These are phyloP conservation scores for Gelatoporia subvermispora DNA, from an alignment of 768 basidiomycete species.

Conservation along the genomic window DNA sequence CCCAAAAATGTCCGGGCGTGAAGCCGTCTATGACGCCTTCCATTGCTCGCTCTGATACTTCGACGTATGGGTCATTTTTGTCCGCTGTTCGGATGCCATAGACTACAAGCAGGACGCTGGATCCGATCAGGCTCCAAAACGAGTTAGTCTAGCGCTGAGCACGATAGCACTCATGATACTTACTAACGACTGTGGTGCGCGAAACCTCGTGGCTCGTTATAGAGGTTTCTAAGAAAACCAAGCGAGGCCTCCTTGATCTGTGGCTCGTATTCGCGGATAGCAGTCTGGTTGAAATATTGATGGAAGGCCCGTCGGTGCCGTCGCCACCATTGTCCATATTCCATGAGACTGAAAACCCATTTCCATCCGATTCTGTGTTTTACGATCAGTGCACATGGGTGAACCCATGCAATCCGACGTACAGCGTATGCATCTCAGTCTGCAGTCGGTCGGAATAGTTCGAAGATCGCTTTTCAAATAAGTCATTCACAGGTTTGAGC, in stretches of 20 bases:
- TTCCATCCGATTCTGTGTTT: conserved; percentile 36
- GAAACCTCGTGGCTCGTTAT: conserved; percentile 16
- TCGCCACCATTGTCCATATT: conserved; percentile 9
- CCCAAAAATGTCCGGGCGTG: conserved; percentile 22
- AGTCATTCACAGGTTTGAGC: conserved; percentile 15
- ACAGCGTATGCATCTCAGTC: too few relatives aligned
- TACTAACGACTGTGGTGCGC: conserved; percentile 17
- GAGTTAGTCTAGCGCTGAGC: too few relatives aligned
- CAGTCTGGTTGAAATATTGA: conserved; percentile 9
- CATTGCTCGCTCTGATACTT: neutral
- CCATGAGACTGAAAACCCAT: conserved; percentile 32
- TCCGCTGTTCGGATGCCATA: conserved; percentile 35
- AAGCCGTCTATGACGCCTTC: conserved; percentile 6
- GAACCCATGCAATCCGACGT: too few relatives aligned
- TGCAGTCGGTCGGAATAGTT: conserved; percentile 21
- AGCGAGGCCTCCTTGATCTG: conserved; percentile 24
- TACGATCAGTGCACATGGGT: too few relatives aligned
- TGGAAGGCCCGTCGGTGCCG: conserved; percentile 9
- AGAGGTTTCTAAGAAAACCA: conserved; percentile 24
- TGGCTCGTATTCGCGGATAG: conserved; percentile 8
- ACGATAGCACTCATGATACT: conserved; percentile 8
- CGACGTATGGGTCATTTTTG: conserved; percentile 7
- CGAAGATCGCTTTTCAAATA: conserved; percentile 25
- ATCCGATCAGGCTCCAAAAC: conserved; percentile 26
- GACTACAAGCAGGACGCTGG: conserved; percentile 36